Percentiles rank a stretch among this genome's conserved stretches.
These are phyloP conservation scores for Gaultheria prostrata DNA, from an alignment of 148 eudicot species.

Conservation along the genomic window DNA sequence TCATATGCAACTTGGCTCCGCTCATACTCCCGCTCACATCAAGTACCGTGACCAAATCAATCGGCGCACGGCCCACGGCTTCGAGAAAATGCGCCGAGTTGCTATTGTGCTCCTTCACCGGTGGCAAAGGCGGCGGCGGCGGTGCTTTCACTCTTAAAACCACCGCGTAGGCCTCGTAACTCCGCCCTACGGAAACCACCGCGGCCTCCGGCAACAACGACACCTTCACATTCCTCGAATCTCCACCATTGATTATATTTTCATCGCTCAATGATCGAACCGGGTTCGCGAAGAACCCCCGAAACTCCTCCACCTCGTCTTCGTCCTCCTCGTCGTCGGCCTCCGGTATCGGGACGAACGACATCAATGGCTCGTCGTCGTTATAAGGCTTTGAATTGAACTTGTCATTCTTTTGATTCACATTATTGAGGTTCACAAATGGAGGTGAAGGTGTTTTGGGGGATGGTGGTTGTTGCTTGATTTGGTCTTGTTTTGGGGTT, in stretches of 20 bases:
- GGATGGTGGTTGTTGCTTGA: constrained; percentile 5
- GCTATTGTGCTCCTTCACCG: constrained; percentile 10
- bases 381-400: constrained; percentile 26
- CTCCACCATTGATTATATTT: not conserved
- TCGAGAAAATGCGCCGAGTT: constrained; percentile 18
- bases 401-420: not conserved
- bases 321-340: constrained; percentile 45
- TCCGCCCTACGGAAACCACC: constrained; percentile 44
- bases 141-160: constrained; percentile 70
- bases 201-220: constrained; percentile 68
- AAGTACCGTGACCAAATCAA: constrained; percentile 75
- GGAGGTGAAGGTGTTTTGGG: not conserved
- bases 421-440: not conserved
- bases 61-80: constrained; percentile 59
- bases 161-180: constrained; percentile 60
- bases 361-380: constrained; percentile 68
- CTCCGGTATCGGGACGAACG: constrained; percentile 57
- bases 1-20: constrained; percentile 65
- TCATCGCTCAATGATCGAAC: constrained; percentile 26
- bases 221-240: constrained; percentile 43
- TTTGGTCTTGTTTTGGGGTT: constrained; percentile 1
- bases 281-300: constrained; percentile 61
- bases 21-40: constrained; percentile 76
- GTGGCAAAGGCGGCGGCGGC: constrained; percentile 32
- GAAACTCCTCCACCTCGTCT: constrained; percentile 45